phyloP scores from a whole-genome alignment of 176 grass and related monocot genomes.

The Cenchrus americanus region DNA sequence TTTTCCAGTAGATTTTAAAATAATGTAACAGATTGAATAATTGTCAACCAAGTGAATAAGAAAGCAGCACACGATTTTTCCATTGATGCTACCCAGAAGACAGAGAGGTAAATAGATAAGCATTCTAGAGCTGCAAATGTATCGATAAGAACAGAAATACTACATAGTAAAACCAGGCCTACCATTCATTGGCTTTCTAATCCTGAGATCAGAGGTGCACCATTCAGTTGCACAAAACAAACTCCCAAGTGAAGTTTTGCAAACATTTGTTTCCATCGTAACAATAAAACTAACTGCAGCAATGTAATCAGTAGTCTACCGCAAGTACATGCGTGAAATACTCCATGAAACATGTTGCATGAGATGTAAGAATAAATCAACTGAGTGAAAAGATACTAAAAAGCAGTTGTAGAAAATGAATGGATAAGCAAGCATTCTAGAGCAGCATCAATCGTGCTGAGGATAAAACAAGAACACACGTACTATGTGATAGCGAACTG shows the following conservation, averaged over 20 bases:
- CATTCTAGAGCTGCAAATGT: neutral
- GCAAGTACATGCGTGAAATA: neutral
- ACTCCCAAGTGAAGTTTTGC: neutral
- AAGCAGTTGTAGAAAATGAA: neutral
- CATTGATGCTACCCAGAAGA: neutral
- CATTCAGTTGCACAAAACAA: neutral
- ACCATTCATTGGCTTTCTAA: neutral
- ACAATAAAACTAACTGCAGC: neutral
- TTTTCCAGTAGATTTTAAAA: neutral
- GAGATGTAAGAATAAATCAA: neutral
- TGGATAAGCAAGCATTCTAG: neutral
- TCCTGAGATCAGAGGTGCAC: neutral
- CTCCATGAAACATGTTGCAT: neutral
- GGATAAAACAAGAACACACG: neutral
- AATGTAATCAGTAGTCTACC: neutral
- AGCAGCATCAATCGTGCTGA: neutral
- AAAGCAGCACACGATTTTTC: neutral
- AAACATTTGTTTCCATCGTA: neutral
- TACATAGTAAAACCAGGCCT: neutral
- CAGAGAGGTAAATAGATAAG: neutral
- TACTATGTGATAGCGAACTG: neutral
- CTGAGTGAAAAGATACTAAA: neutral
- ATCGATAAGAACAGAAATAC: neutral
- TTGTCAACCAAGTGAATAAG: neutral
- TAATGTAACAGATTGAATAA: neutral